Conservation (phyloP, 257 asterid genomes). For the Dorcoceras hygrometricum region DNA sequence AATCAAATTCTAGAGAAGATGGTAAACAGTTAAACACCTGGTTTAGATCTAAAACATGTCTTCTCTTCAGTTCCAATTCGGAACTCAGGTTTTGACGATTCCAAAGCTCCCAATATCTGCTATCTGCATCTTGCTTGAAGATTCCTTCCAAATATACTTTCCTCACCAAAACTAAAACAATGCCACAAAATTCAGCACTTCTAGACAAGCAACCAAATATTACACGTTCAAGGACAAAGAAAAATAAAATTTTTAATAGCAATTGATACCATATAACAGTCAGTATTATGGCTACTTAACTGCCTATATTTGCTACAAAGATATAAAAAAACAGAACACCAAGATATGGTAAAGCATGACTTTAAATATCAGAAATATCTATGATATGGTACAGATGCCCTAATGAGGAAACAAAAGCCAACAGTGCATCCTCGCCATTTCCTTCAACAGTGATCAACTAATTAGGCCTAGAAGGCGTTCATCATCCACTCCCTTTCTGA, state of each 20-base stretch:
- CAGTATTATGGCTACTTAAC: neutral
- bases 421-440: neutral
- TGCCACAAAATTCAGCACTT: slow-evolving; percentile 21
- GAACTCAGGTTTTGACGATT: slow-evolving; percentile 78
- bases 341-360: neutral
- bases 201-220: slow-evolving; percentile 14
- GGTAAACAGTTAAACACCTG: slow-evolving; percentile 47
- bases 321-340: too few species aligned
- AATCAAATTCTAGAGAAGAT: slow-evolving; percentile 11
- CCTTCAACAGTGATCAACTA: slow-evolving; percentile 1
- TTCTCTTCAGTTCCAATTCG: slow-evolving; percentile 76
- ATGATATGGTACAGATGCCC: neutral
- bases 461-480: slow-evolving; percentile 10
- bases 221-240: neutral
- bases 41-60: slow-evolving; percentile 55
- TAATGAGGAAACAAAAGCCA: too few species aligned
- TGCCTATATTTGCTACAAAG: neutral
- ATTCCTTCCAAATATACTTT: slow-evolving; percentile 75
- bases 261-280: neutral
- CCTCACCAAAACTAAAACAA: slow-evolving; percentile 67
- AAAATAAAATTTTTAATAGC: slow-evolving; percentile 1
- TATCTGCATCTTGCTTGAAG: slow-evolving; percentile 82
- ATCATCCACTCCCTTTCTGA: slow-evolving; percentile 12
- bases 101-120: slow-evolving; percentile 85
- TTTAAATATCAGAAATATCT: neutral